Evolutionary conservation across 208 protist genomes (phyloP).

Genomic region (Vickermania ingenoplastis): DNA sequence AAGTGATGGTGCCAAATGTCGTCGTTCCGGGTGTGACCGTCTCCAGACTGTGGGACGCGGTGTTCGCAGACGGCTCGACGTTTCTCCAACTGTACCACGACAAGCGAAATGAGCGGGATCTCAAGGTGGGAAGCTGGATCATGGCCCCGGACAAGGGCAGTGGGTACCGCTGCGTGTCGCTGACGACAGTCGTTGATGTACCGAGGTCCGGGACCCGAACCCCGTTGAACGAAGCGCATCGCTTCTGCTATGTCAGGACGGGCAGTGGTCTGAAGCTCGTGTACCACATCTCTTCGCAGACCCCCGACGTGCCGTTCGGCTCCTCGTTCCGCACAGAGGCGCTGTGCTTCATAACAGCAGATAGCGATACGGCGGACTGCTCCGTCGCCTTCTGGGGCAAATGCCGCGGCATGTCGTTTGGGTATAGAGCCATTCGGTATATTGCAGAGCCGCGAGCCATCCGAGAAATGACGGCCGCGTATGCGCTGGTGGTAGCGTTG

Average conservation of each 20-base stretch:
- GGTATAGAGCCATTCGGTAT: constrained; percentile 58
- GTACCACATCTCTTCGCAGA: constrained; percentile 82
- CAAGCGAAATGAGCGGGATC: constrained; percentile 46
- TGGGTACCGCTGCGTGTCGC: constrained; percentile 52
- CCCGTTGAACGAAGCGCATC: constrained; percentile 65
- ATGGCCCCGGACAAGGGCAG: constrained; percentile 62
- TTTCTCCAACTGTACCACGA: constrained; percentile 72
- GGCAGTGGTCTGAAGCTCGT: constrained; percentile 33
- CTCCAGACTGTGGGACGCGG: constrained; percentile 51
- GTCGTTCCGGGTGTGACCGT: constrained; percentile 62
- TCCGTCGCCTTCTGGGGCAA: constrained; percentile 57
- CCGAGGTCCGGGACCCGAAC: constrained; percentile 49
- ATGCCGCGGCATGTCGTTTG: constrained; percentile 66
- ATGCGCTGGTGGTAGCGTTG: constrained; percentile 65
- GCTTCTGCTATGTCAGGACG: constrained; percentile 49
- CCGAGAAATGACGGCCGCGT: constrained; percentile 67
- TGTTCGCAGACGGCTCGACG: constrained; percentile 51
- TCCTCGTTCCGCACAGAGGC: constrained; percentile 69
- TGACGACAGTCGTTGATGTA: constrained; percentile 53
- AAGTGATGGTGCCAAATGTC: constrained; percentile 50
- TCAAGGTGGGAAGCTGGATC: constrained; percentile 52
- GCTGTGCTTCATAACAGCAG: constrained; percentile 56
- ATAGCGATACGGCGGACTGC: constrained; percentile 35
- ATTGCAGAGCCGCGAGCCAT: constrained; percentile 58
- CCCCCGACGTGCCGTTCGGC: constrained; percentile 53